These are phyloP conservation scores for Lathyrus aphaca DNA, from an alignment of 306 rosid species.

Conservation along the genomic window DNA sequence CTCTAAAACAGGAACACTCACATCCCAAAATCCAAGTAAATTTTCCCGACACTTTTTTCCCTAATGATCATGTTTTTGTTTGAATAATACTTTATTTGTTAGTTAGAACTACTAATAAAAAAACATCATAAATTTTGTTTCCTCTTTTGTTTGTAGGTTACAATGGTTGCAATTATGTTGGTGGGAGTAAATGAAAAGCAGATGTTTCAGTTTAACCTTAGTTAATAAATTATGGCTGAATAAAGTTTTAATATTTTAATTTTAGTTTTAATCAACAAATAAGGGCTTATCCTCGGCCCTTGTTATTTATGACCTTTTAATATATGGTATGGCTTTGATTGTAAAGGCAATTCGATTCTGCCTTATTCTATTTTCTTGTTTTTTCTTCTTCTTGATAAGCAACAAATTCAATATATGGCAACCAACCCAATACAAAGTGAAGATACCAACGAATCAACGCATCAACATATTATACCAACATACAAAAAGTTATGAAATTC, in stretches of 20 bases:
- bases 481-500: too few relatives aligned
- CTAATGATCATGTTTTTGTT: not conserved
- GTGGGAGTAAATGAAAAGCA: slow-evolving; percentile 56
- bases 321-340: too few relatives aligned
- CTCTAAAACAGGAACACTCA: slow-evolving; percentile 75
- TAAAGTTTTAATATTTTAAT: slow-evolving; percentile 21
- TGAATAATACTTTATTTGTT: slow-evolving; percentile 11
- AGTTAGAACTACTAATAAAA: not conserved
- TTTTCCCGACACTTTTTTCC: not conserved
- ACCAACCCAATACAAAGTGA: too few relatives aligned
- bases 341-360: too few relatives aligned
- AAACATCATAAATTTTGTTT: slow-evolving; percentile 11
- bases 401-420: too few relatives aligned
- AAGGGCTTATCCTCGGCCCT: slow-evolving; percentile 19
- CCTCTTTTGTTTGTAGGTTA: slow-evolving; percentile 60
- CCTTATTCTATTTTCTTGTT: too few relatives aligned
- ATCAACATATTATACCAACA: too few relatives aligned
- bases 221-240: slow-evolving; percentile 22
- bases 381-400: too few relatives aligned
- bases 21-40: slow-evolving; percentile 89
- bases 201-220: slow-evolving; percentile 19
- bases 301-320: slow-evolving; percentile 19
- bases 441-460: too few relatives aligned
- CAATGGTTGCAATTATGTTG: slow-evolving; percentile 67
- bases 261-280: slow-evolving; percentile 30